Evolutionary conservation across 176 grass and related monocot genomes (phyloP), one percentile per base, ranked within the genome.

Genomic region (Carex pumila): DNA sequence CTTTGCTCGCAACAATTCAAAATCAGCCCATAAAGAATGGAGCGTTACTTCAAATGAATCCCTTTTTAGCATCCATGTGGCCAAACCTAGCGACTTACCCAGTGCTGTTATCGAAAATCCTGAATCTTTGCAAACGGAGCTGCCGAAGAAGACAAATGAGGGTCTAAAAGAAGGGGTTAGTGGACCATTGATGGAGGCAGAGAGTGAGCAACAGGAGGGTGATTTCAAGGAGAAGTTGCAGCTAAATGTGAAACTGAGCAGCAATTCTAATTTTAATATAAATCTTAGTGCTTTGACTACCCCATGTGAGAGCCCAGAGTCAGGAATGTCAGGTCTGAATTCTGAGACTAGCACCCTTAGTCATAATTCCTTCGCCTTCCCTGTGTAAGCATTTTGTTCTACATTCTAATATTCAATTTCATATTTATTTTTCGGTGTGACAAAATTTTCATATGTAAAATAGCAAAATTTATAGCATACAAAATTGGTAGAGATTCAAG

Each of bases 1-100:
- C 3, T 97, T 97, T 11, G 41, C 59, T 15, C 80, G 86, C 47
- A 84, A 83, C 4, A 91, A 79, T 10, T 89, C 94, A 1, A 55
- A 55, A 57, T 25, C 80, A 9, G 39, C 88, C 2, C 91, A 73
- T 2, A 54, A 79, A 3, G 94, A 97, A 21, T 94, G 92, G 94
- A 97, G 92, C 1, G 79, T 94, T 60, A 87, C 88, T 0, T 97
- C 94, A 1, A 97, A 97, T 45, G 94, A 97, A 65, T 94, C 90
- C 32, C 91, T 97, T 39, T 97, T 97, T 18, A 94, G 94, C 70
- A 94, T 97, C 59, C 89, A 90, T 4, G 62, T 88, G 0, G 88
- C 87, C 22, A 94, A 97, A 34, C 58, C 91, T 0, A 90, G 90
- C 71, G 93, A 94, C n/a, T 85, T 88, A 0, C 84, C 81, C 50